Evolutionary conservation across 257 asterid species (phyloP).

Genomic region (Solanum habrochaites): DNA sequence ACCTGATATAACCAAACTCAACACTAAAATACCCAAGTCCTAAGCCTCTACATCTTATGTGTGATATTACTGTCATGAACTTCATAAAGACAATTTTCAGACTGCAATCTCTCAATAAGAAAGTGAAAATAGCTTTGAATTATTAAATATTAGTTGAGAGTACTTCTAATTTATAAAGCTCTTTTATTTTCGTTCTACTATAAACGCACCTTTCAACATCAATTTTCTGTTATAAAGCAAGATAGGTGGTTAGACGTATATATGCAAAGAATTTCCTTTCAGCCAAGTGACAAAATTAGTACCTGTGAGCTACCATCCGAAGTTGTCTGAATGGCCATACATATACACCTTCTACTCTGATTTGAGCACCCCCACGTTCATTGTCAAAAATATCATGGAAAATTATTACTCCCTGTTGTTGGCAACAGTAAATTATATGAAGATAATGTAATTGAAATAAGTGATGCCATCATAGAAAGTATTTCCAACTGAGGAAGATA

Average conservation of each 20-base stretch:
- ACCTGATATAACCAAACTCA: neutral
- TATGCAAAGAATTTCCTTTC: neutral
- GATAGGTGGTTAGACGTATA: neutral
- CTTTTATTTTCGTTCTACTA: neutral
- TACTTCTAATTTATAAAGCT: neutral
- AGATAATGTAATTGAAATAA: conserved; percentile 7
- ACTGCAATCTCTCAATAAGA: neutral
- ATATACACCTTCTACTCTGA: conserved; percentile 92
- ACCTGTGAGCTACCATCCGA: conserved; percentile 93
- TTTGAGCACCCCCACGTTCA: conserved; percentile 78
- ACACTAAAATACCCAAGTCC: neutral
- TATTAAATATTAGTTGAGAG: neutral
- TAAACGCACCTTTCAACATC: neutral
- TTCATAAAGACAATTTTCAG: neutral
- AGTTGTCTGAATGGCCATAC: conserved; percentile 99
- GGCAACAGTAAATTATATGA: neutral
- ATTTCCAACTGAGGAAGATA: neutral
- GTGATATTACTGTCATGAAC: neutral
- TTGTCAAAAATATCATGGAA: conserved; percentile 88
- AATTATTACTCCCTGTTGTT: conserved; percentile 66
- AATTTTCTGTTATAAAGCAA: neutral
- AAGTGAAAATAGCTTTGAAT: neutral
- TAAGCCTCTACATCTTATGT: neutral
- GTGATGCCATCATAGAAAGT: neutral
- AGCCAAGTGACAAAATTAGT: neutral